Base-by-base conservation (phyloP, 2,329 filamentous ascomycete genomes). In the Diatrype stigma region DNA sequence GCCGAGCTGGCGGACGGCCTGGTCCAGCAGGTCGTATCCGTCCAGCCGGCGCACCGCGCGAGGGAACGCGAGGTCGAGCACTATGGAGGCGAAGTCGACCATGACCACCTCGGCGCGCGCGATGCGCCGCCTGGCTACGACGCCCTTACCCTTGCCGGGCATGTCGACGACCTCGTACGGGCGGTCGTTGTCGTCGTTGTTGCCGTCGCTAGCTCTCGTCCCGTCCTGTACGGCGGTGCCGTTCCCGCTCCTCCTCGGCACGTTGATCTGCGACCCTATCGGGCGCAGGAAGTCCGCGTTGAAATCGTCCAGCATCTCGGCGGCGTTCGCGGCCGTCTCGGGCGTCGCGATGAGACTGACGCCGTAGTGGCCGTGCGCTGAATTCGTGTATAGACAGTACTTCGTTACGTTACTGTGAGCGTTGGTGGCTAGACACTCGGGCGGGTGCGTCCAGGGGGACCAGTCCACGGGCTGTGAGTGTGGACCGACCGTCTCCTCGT, bases 331-430 rank as follows among this genome's bases (percentile, higher is more conserved):
- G 1, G 68, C 67, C 8, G 58, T 60, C 46, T 67, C 62, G 0
- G 69, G 69, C 1, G 59, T 68, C 3, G 69, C 66, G 47, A 72
- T 58, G 34, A 73, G 53, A 46, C 66, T 69, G 47, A 70, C 54
- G 19, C 69, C 69, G n/a, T 58, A 54, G 14, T 60, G 54, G 7
- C 60, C 61, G 32, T 61, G 57, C 23, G 49, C 56, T 14, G 60
- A 59, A 45, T 63, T 63, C 14, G 55, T 62, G 38, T 56, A 63
- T 11, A 63, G 58, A 17, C 61, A 63, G 42, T 61, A 63, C 47
- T 57, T 60, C 2, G 47, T 32, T n/a, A 11, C 22, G 22, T 44
- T 28, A 5, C 16, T 26, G 22, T 2, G 21, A 16, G 12, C 46
- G 12, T 52, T 49, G 5, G 52, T 49, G 11, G 49, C 46, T 11